Base-by-base conservation (phyloP, 1,284 basidiomycete species). In the Cryptococcus sp. region DNA sequence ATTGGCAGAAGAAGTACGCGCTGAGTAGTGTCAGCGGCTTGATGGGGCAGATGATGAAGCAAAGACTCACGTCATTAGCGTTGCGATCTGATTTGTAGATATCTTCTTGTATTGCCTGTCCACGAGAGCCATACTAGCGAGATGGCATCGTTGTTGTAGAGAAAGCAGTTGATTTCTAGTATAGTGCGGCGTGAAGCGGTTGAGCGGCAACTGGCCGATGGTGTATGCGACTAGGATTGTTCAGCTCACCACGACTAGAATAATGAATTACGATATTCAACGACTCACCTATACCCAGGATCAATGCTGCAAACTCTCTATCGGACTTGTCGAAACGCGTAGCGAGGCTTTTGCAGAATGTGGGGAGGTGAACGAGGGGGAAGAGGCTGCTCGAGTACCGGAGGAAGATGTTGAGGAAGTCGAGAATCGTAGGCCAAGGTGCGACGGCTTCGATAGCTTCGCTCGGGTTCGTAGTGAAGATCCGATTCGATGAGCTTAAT, bases 1-100 rank as follows among this genome's bases (percentile, higher is more conserved):
- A 64, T 44, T 66, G 63, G 46, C 63, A 66, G 51, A 62, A 65
- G 44, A 70, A 70, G 55, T 70, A 66, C 22, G 63, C 64, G 1
- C 68, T 70, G 40, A 10, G 29, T 10, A 2, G 10, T 6, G 26
- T 40, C 50, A 61, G 44, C 40, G 22, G 10, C 26, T 6, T 39
- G 16, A 11, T 19, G 5, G 13, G 8, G 3, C 8, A 34, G 29
- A 34, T 34, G 8, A 4, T 34, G 13, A 10, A 34, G 2, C 13
- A 10, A 13, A 13, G 29, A 56, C 67, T 52, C 47, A 67, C 65
- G 58, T 48, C 17, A 65, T 63, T 3, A 69, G 51, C 4, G 57
- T 52, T 2, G 54, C 67, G 26, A 69, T 57, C 6, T 62, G 58
- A 29, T 46, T 34, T 5, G 65, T 29, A 7, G 51, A 49, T 5